Evolutionary conservation across 2,329 filamentous ascomycete species (phyloP), one percentile per base, ranked within the genome.

Genomic region (Aureobasidium musti): DNA sequence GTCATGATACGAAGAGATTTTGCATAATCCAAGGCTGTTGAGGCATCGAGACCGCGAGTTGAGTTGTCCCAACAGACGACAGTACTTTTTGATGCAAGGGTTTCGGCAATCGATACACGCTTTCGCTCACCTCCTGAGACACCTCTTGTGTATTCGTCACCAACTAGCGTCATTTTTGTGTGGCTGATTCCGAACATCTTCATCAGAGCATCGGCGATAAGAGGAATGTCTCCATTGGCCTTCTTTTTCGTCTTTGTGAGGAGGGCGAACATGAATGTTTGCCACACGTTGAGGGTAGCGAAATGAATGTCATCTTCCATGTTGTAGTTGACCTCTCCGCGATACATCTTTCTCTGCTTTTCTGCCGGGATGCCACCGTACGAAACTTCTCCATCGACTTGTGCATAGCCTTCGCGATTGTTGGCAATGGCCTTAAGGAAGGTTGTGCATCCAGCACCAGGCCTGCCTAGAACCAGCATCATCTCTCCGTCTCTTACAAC

Each of bases 21-120:
- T 11, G 88, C 89, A 71, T 91, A 94, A 72, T 93, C 90, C 5
- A 93, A 81, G 5, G 91, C 91, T 0, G 90, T 93, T 1, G 87
- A 90, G 1, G 90, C 88, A 73, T 95, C 91, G 0, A 94, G 80
- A n/a, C 91, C 91, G 56, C 91, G 82, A 0, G 90, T 94, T 0
- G 86, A 89, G 75, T 94, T 94, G 71, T 94, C 91, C 89, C 89
- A 93, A 69, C 87, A 89, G 39, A 90, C 86, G 1, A 93, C 87
- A 0, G 88, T 87, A 0, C 87, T 87, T 75, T 90, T 89, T 7
- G 89, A 89, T 5, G 89, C 88, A 26, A 94, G 78, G 0, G 89
- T 91, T 77, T 94, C 91, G 1, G 89, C 89, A 69, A 94, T 92
- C 26, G 87, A 89, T 10, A 92, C 90, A 73, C 91, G 88, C 76